Percentiles rank a stretch among this genome's conserved stretches.
phyloP scores from a whole-genome alignment of 73 alveolate species.

The Paramecium octaurelia region DNA sequence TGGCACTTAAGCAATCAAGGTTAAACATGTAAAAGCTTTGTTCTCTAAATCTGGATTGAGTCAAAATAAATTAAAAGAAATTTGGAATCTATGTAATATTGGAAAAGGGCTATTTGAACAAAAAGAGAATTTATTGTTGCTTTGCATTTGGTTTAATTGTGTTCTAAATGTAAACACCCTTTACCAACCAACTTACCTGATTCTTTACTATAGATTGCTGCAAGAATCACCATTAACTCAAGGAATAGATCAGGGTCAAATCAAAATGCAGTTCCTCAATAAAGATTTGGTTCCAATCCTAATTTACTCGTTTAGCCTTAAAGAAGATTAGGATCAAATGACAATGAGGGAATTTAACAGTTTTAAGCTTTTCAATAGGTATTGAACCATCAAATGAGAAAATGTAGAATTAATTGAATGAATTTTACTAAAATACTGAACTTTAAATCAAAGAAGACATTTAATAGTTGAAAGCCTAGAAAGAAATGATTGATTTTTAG shows the following conservation, averaged over 20 bases:
- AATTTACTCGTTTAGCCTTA: neutral
- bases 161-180: neutral
- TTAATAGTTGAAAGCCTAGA: neutral
- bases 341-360: neutral
- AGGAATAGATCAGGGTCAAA: neutral
- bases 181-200: neutral
- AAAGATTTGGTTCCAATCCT: neutral
- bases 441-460: neutral
- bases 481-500: neutral
- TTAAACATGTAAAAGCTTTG: neutral
- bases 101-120: constrained; percentile 19
- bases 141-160: neutral
- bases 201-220: neutral
- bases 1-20: neutral
- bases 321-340: constrained; percentile 14
- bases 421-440: neutral
- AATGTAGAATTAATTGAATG: neutral
- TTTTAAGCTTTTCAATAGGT: neutral
- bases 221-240: neutral
- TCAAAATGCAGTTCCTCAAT: neutral
- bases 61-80: neutral
- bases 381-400: neutral
- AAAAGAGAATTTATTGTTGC: constrained; percentile 45
- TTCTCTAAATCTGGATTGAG: neutral
- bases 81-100: constrained; percentile 26